Percentiles rank a stretch among this genome's conserved stretches.
Conservation (phyloP, 2,329 filamentous ascomycete species). For the Ophiostoma tasmaniense region DNA sequence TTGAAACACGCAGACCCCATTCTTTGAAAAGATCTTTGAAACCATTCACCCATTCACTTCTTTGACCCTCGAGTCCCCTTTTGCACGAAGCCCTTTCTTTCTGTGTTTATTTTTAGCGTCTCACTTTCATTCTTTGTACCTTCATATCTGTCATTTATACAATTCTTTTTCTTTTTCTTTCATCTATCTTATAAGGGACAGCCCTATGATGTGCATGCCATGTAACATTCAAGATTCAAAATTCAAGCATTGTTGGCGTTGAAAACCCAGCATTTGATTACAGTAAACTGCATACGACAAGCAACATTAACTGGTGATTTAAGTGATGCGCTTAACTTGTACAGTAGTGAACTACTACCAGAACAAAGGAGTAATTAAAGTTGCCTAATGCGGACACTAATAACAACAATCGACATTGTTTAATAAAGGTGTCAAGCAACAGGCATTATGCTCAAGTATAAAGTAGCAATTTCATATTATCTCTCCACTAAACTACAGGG, state of each 20-base stretch:
- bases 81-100: neutral
- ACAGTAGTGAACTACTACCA: neutral
- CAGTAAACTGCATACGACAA: neutral
- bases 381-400: neutral
- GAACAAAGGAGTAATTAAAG: neutral
- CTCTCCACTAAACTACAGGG: too few species aligned
- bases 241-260: neutral
- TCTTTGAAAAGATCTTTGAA: constrained; percentile 4
- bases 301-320: neutral
- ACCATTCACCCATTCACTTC: neutral
- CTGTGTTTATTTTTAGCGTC: neutral
- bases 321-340: neutral
- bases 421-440: neutral
- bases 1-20: neutral
- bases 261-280: neutral
- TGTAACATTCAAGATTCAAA: neutral
- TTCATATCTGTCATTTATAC: neutral
- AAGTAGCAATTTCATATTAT: too few species aligned
- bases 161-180: neutral
- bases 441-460: too few species aligned
- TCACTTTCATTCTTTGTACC: neutral
- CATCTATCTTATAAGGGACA: neutral
- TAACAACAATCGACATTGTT: neutral
- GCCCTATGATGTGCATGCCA: neutral
- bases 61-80: constrained; percentile 2